Evolutionary conservation across 192 early-diverging fungal species (phyloP).

Genomic region (Dissophora ornata): DNA sequence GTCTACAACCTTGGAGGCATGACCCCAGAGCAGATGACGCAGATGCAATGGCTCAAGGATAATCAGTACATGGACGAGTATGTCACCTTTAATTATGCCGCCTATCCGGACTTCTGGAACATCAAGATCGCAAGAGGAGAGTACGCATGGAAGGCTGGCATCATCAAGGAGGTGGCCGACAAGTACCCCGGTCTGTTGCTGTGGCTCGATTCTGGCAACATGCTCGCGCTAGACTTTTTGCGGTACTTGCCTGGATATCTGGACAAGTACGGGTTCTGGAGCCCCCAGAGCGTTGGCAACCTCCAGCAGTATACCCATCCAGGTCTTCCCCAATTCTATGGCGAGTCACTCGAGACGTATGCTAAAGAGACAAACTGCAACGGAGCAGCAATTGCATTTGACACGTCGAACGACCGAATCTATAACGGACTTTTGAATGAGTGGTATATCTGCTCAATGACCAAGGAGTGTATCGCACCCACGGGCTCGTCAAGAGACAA

Average conservation of each 20-base stretch:
- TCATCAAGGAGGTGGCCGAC: slow-evolving; percentile 59
- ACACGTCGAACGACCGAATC: slow-evolving; percentile 50
- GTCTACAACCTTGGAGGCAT: slow-evolving; percentile 66
- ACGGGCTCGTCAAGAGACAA: slow-evolving; percentile 60
- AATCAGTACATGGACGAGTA: slow-evolving; percentile 61
- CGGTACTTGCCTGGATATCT: slow-evolving; percentile 53
- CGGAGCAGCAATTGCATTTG: slow-evolving; percentile 64
- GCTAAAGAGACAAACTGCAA: slow-evolving; percentile 58
- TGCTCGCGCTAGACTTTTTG: slow-evolving; percentile 60
- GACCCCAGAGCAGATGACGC: slow-evolving; percentile 50
- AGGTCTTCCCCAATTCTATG: slow-evolving; percentile 59
- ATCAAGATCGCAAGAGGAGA: slow-evolving; percentile 60
- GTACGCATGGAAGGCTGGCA: slow-evolving; percentile 69
- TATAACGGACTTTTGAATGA: slow-evolving; percentile 54
- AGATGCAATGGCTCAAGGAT: slow-evolving; percentile 55
- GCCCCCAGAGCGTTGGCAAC: slow-evolving; percentile 51
- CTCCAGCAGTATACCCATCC: slow-evolving; percentile 60
- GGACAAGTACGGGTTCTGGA: slow-evolving; percentile 61
- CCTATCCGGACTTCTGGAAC: slow-evolving; percentile 65
- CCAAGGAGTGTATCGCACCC: slow-evolving; percentile 65
- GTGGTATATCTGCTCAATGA: slow-evolving; percentile 58
- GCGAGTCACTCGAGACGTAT: slow-evolving; percentile 48
- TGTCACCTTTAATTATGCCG: slow-evolving; percentile 54
- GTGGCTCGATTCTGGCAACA: slow-evolving; percentile 65
- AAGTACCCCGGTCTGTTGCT: slow-evolving; percentile 57